Base-by-base conservation (phyloP, 2,329 filamentous ascomycete genomes). In the Neurospora crassa region DNA sequence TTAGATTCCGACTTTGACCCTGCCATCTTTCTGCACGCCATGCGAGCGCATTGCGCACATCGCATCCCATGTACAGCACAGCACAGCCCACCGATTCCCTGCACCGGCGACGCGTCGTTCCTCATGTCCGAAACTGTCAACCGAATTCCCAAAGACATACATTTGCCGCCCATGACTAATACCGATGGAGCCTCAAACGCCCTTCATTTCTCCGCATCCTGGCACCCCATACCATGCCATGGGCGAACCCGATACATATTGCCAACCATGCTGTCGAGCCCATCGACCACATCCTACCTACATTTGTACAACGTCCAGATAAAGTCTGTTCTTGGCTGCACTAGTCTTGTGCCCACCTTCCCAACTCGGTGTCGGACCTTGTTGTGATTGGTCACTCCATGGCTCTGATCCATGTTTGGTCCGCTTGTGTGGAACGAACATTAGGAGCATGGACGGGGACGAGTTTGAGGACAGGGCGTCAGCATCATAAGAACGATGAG, bases 111-210 rank as follows among this genome's bases (percentile, higher is more conserved):
- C 45, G n/a, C 11, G n/a, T 47, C n/a, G 45, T 24, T 47, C 6
- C 45, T 7, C 5, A 20, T 45, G n/a, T 11, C 18, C 43, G 43
- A 20, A 20, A 20, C 18, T 20, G 11, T 11, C 18, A 8, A 5
- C n/a, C n/a, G 11, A 6, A 20, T 11, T 29, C 3, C 24, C 24
- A 24, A 24, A 24, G 24, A 24, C 24, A 24, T 24, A 24, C 24
- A 24, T 24, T 24, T 24, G 24, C 24, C 3, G 24, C 24, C 24
- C 24, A 24, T 24, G 3, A 2, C 24, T 3, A 3, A 24, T 3
- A 5, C n/a, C 0, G 1, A 20, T 11, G 0, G 8, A 2, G n/a
- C 3, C 3, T 40, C 4, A 20, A 20, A 14, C 3, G 11, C 14
- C 16, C 16, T 47, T 3, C 43, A 47, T 5, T n/a, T 12, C 3